phyloP scores from a whole-genome alignment of 306 rosid species.

The Vigna reflexopilosa region DNA sequence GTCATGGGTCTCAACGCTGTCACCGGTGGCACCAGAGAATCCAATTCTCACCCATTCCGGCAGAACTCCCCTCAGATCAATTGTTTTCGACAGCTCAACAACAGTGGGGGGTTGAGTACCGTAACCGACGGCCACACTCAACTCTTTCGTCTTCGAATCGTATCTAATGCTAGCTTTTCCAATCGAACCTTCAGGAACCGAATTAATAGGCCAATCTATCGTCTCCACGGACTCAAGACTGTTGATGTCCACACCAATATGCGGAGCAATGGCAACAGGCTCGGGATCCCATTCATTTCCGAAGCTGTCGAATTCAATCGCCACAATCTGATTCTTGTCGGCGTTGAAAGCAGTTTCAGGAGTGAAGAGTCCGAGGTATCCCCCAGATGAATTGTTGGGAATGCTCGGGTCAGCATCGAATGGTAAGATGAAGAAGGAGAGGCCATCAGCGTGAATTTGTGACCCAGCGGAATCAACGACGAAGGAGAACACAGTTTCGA shows the following conservation, averaged over 20 bases:
- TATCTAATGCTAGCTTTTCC: conserved; percentile 36
- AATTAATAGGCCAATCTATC: conserved; percentile 20
- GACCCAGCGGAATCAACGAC: not conserved
- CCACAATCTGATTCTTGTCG: conserved; percentile 48
- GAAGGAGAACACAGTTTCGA: not conserved
- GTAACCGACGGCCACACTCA: not conserved
- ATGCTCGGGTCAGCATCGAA: conserved; percentile 29
- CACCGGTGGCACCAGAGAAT: conserved; percentile 36
- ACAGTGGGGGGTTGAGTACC: not conserved
- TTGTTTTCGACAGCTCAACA: not conserved
- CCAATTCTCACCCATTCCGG: conserved; percentile 46
- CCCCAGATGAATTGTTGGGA: conserved; percentile 44
- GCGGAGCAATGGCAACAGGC: conserved; percentile 24
- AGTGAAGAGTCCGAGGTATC: conserved; percentile 43
- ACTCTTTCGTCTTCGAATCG: not conserved
- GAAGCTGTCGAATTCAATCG: conserved; percentile 62
- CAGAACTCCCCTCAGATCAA: conserved; percentile 31
- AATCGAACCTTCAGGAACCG: not conserved
- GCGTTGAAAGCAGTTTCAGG: conserved; percentile 24
- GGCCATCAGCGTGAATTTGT: conserved; percentile 51
- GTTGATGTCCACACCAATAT: conserved; percentile 61
- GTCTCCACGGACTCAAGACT: not conserved
- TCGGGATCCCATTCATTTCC: conserved; percentile 54
- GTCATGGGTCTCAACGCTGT: not conserved
- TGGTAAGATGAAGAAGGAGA: conserved; percentile 62